phyloP scores from a whole-genome alignment of 495 filamentous ascomycete genomes.

The Entonaema liquescens region DNA sequence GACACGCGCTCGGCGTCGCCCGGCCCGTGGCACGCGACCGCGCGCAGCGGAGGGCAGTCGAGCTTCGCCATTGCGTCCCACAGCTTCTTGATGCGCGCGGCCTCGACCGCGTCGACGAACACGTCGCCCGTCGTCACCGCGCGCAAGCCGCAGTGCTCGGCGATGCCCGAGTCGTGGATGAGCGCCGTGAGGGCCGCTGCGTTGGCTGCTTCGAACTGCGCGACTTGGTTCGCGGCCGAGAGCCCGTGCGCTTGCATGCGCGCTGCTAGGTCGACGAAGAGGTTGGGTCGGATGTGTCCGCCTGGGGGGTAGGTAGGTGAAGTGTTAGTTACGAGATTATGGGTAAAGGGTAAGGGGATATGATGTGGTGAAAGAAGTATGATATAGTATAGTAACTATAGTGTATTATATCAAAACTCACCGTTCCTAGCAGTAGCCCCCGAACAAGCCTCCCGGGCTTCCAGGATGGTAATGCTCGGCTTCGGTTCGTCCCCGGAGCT shows the following conservation, averaged over 20 bases:
- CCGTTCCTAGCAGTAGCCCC: conserved; percentile 73
- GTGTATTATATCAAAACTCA: conserved; percentile 2
- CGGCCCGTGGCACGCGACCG: conserved; percentile 44
- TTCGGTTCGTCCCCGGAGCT: conserved; percentile 17
- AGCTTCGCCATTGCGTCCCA: conserved; percentile 50
- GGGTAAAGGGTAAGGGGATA: too few species aligned
- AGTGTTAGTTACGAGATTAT: conserved; percentile 51
- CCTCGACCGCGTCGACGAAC: conserved; percentile 53
- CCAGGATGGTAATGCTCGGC: conserved; percentile 68
- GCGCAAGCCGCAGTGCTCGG: conserved; percentile 57
- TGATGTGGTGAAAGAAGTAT: too few species aligned
- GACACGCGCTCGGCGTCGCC: conserved; percentile 31
- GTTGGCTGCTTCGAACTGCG: conserved; percentile 58
- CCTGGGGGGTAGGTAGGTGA: conserved; percentile 55
- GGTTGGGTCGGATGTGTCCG: conserved; percentile 61
- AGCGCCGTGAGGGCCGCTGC: conserved; percentile 55
- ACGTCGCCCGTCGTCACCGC: conserved; percentile 57
- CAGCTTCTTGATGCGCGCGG: conserved; percentile 46
- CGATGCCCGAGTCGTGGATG: conserved; percentile 50
- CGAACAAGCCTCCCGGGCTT: conserved; percentile 75
- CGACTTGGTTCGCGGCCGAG: conserved; percentile 57
- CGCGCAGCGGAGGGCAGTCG: conserved; percentile 45
- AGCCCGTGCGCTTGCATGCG: conserved; percentile 49
- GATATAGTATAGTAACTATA: conserved; percentile 60
- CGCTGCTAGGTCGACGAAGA: conserved; percentile 56